These are phyloP conservation scores for Dipteronia sinensis DNA, from an alignment of 345 rosid species.

Conservation along the genomic window DNA sequence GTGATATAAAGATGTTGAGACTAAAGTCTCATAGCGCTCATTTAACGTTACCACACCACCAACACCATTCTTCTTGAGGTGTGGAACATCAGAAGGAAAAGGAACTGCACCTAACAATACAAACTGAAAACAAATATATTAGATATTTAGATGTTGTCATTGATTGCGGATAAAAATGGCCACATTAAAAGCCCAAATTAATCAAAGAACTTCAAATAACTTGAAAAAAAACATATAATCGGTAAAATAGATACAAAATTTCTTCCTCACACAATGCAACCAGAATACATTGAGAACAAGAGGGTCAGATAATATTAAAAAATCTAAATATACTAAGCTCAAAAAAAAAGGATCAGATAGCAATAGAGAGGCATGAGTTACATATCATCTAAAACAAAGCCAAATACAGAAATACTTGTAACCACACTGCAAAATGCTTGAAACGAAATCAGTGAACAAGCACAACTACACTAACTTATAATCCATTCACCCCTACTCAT, in stretches of 20 bases:
- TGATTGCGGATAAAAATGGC: not conserved
- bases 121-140: conserved; percentile 44
- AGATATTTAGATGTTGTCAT: conserved; percentile 12
- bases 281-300: not conserved
- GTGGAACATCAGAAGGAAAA: conserved; percentile 71
- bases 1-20: conserved; percentile 70
- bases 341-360: too few species aligned
- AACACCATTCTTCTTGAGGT: conserved; percentile 71
- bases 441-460: not conserved
- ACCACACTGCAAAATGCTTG: not conserved
- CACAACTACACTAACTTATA: not conserved
- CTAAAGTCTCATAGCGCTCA: conserved; percentile 88
- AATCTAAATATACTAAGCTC: not conserved
- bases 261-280: not conserved
- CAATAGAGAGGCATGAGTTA: not conserved
- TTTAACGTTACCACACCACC: conserved; percentile 73
- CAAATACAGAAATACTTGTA: not conserved
- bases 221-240: not conserved
- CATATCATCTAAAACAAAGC: not conserved
- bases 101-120: conserved; percentile 84
- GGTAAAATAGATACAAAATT: not conserved
- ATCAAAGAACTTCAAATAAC: not conserved
- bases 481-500: not conserved
- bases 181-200: not conserved
- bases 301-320: not conserved